phyloP scores from a whole-genome alignment of 2,329 filamentous ascomycete species.

The Calonectria multiphialidica region DNA sequence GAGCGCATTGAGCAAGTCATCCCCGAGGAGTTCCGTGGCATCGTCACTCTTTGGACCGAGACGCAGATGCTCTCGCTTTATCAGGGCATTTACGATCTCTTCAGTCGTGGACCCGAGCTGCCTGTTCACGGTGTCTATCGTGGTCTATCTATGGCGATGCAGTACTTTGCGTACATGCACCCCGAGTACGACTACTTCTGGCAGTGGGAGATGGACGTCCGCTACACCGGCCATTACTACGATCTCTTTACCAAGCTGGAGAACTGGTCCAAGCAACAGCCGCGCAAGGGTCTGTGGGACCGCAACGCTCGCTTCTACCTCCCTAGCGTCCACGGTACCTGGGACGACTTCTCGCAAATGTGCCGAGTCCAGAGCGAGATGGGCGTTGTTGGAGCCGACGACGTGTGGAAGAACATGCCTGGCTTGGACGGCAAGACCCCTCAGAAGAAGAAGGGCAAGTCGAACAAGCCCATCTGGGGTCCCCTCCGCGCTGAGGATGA shows the following conservation, averaged over 20 bases:
- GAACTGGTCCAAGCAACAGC: constrained; percentile 78
- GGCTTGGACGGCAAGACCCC: constrained; percentile 55
- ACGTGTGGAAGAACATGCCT: constrained; percentile 71
- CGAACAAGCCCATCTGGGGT: constrained; percentile 83
- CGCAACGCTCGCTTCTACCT: constrained; percentile 83
- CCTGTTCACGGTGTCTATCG: constrained; percentile 94
- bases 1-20: constrained; percentile 76
- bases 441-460: constrained; percentile 48
- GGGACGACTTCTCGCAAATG: constrained; percentile 83
- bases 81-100: constrained; percentile 86
- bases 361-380: constrained; percentile 81
- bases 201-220: constrained; percentile 96
- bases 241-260: constrained; percentile 78
- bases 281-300: constrained; percentile 85
- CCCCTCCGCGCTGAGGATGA: constrained; percentile 77
- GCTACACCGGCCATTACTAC: constrained; percentile 90
- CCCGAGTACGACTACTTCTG: constrained; percentile 92
- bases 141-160: constrained; percentile 92
- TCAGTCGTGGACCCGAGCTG: constrained; percentile 72
- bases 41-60: constrained; percentile 94
- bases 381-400: constrained; percentile 73
- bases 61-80: constrained; percentile 93
- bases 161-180: constrained; percentile 90
- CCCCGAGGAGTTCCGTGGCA: constrained; percentile 86
- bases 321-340: constrained; percentile 79